phyloP scores from a whole-genome alignment of 2,329 filamentous ascomycete genomes.

The Emydomyces testavorans region DNA sequence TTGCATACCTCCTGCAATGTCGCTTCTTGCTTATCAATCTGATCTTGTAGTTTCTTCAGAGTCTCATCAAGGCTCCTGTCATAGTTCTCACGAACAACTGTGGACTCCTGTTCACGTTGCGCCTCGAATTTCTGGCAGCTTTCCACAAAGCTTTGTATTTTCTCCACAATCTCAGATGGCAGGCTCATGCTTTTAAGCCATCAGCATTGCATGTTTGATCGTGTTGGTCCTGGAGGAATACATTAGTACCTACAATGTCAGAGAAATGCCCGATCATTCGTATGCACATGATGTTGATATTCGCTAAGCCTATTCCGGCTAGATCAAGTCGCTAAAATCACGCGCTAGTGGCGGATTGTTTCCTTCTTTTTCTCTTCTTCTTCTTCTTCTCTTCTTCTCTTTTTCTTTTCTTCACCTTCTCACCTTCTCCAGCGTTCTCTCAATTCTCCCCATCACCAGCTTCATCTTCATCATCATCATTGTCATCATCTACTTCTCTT shows the following conservation, averaged over 20 bases:
- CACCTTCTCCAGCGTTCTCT: conserved; percentile 10
- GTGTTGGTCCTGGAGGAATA: too few species aligned
- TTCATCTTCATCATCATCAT: conserved; percentile 11
- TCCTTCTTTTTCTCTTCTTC: too few species aligned
- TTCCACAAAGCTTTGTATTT: conserved; percentile 22
- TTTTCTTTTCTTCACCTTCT: too few species aligned
- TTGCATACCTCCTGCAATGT: conserved; percentile 36
- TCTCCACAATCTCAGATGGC: conserved; percentile 12
- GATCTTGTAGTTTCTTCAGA: conserved; percentile 52
- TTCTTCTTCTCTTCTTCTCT: too few species aligned
- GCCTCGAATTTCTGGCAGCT: conserved; percentile 27
- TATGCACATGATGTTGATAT: conserved; percentile 4
- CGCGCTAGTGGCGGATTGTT: conserved; percentile 9
- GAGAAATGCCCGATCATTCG: too few species aligned
- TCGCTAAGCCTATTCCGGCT: conserved; percentile 7
- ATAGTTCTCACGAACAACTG: conserved; percentile 26
- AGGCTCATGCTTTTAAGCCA: conserved; percentile 11
- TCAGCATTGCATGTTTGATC: too few species aligned
- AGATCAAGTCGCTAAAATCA: conserved; percentile 10
- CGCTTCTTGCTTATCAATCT: conserved; percentile 38
- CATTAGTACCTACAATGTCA: too few species aligned
- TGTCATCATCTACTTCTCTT: too few species aligned
- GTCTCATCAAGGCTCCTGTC: conserved; percentile 49
- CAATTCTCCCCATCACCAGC: conserved; percentile 13
- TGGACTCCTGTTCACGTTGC: conserved; percentile 23